Evolutionary conservation across 345 rosid species (phyloP).

Genomic region (Citrus mangshanensis): DNA sequence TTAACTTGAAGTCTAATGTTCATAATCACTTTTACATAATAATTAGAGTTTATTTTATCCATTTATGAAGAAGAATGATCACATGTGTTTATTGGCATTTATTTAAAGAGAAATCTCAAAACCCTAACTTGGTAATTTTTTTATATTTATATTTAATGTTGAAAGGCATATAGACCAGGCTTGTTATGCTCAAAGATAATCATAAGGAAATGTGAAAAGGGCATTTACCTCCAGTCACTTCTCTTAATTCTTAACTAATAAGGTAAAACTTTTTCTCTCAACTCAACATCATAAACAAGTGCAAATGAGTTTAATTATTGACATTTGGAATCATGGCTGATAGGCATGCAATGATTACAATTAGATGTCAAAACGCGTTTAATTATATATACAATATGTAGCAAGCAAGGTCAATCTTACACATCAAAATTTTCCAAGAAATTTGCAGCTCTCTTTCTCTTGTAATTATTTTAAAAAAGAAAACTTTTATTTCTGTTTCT

Average conservation of each 20-base stretch:
- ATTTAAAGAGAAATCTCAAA: too few species aligned
- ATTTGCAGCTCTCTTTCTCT: constrained; percentile 4
- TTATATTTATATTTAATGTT: not conserved
- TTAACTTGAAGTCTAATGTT: too few species aligned
- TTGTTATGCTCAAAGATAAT: not conserved
- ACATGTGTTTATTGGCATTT: too few species aligned
- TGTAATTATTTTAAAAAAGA: too few species aligned
- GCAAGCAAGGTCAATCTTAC: too few species aligned
- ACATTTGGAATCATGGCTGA: constrained; percentile 6
- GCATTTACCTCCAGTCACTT: not conserved
- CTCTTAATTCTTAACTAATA: not conserved
- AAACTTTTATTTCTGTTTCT: not conserved
- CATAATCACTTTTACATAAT: too few species aligned
- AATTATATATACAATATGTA: too few species aligned
- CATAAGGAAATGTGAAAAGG: not conserved
- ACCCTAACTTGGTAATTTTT: too few species aligned
- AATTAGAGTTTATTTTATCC: too few species aligned
- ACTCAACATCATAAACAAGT: not conserved
- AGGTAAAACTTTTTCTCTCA: not conserved
- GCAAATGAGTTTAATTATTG: not conserved
- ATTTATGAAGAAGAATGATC: too few species aligned
- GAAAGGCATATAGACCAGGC: not conserved
- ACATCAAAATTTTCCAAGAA: not conserved
- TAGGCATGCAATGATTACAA: not conserved
- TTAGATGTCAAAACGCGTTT: constrained; percentile 12